Percentiles rank a stretch among this genome's conserved stretches.
Evolutionary conservation across 257 asterid genomes (phyloP).

Genomic region (Eucommia ulmoides): DNA sequence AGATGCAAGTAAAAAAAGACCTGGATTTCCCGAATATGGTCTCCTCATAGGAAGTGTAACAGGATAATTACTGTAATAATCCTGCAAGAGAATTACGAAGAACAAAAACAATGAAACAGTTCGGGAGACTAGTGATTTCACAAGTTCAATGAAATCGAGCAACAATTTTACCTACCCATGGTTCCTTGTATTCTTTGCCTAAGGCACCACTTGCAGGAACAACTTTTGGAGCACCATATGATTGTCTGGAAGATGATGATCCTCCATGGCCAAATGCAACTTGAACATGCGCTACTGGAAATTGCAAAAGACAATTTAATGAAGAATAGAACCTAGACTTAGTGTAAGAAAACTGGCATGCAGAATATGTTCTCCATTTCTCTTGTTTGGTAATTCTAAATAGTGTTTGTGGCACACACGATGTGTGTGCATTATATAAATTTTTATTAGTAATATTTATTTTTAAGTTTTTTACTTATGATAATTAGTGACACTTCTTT

Average conservation of each 20-base stretch:
- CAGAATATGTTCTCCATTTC: too few relatives aligned
- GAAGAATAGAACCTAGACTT: too few relatives aligned
- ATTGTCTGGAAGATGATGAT: constrained; percentile 25
- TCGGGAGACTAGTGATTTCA: neutral
- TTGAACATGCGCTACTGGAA: constrained; percentile 31
- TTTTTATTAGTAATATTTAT: too few relatives aligned
- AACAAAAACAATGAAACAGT: neutral
- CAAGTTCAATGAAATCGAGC: neutral
- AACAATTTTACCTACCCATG: constrained; percentile 49
- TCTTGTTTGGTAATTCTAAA: too few relatives aligned
- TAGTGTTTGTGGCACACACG: too few relatives aligned
- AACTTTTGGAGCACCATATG: constrained; percentile 30
- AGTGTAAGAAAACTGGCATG: too few relatives aligned
- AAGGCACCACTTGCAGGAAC: too few relatives aligned
- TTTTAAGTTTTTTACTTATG: too few relatives aligned
- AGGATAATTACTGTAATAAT: constrained; percentile 67
- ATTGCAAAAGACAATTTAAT: constrained; percentile 12
- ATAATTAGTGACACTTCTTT: too few relatives aligned
- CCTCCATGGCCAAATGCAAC: constrained; percentile 64
- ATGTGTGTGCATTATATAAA: too few relatives aligned
- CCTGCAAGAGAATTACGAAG: constrained; percentile 21
- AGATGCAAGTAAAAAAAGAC: too few relatives aligned
- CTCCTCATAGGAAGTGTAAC: constrained; percentile 61
- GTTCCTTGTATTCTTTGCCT: constrained; percentile 87
- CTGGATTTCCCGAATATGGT: constrained; percentile 94